Evolutionary conservation across 2,329 filamentous ascomycete genomes (phyloP), one percentile per base, ranked within the genome.

Genomic region (Hymenoscyphus linearis): DNA sequence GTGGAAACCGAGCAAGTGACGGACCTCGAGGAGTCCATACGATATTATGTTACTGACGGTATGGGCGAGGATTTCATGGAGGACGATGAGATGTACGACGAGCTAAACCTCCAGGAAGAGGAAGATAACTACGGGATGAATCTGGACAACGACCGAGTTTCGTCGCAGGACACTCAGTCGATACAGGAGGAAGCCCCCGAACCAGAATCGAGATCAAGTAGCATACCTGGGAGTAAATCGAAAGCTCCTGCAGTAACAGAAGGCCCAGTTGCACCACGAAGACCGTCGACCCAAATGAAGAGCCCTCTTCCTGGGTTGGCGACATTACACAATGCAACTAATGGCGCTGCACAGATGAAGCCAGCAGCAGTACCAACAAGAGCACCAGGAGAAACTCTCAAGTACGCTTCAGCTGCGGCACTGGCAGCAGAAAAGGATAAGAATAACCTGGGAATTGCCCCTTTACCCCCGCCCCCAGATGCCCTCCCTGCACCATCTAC

Each of bases 341-440:
- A 83, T 72, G 83, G 83, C 57, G 77, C 82, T 58, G 81, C 80
- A 58, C 78, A 82, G 58, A 98, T 98, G 93, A 99, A 98, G 79
- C 93, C 95, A 13, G 95, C 95, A 18, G 87, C 91, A 18, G 77
- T 93, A 69, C 95, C 95, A 1, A 86, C 90, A 62, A 85, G 93
- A 74, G 87, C 90, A 6, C 89, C 91, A 3, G 92, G 92, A 55
- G 93, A 98, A 74, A 91, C 90, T 1, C 80, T 99, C 67, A 98
- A 98, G 76, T 99, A 99, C 74, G 95, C 95, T 52, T 98, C 95
- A 40, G 95, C 95, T 0, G 95, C 95, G 0, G 95, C 95, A 0
- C 95, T 95, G 0, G 95, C 93, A 0, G 93, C 95, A 0, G 91
- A 93, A 53, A 93, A 91, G 78, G 93, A 88, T 73, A 88, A 98